A percentile compares a stretch with the other conserved stretches of the same genome.
Conservation (phyloP, 495 filamentous ascomycete genomes). For the Penicillium atrosanguineum region DNA sequence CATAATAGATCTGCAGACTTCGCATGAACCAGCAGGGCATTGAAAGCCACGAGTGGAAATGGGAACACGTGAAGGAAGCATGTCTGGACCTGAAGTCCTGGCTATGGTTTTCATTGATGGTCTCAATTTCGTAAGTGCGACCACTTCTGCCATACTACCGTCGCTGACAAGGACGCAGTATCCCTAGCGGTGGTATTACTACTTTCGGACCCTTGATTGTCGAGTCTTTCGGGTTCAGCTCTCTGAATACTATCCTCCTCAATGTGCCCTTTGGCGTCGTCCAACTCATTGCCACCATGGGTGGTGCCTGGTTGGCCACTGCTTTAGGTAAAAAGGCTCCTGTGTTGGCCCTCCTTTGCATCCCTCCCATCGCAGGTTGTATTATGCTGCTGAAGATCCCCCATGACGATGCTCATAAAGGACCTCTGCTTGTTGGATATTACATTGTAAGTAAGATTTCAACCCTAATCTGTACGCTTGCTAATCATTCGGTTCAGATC, state of each 20-base stretch:
- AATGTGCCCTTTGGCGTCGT: constrained; percentile 65
- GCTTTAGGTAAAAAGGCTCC: constrained; percentile 53
- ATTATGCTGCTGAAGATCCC: constrained; percentile 52
- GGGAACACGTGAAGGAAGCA: constrained; percentile 61
- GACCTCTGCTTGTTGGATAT: constrained; percentile 54
- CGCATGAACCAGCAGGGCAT: constrained; percentile 64
- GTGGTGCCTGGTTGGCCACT: constrained; percentile 55
- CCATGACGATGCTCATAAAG: constrained; percentile 43
- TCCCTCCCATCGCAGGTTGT: constrained; percentile 56
- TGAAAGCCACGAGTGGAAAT: constrained; percentile 56
- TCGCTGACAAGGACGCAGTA: constrained; percentile 40
- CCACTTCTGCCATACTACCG: background rate
- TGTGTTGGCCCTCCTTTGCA: constrained; percentile 52
- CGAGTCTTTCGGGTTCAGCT: constrained; percentile 57
- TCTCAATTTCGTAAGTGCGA: constrained; percentile 40
- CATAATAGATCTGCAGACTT: constrained; percentile 31
- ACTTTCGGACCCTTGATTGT: constrained; percentile 66
- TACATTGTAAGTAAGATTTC: constrained; percentile 42
- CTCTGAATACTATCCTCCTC: constrained; percentile 61
- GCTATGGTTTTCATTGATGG: constrained; percentile 63
- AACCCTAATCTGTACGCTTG: background rate
- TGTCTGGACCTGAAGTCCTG: constrained; percentile 63
- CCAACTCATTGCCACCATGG: constrained; percentile 56
- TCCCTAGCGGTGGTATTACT: constrained; percentile 60
- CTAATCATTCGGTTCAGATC: constrained; percentile 37